Evolutionary conservation across 2,329 filamentous ascomycete species (phyloP).

Genomic region (Aspergillus clavatus): DNA sequence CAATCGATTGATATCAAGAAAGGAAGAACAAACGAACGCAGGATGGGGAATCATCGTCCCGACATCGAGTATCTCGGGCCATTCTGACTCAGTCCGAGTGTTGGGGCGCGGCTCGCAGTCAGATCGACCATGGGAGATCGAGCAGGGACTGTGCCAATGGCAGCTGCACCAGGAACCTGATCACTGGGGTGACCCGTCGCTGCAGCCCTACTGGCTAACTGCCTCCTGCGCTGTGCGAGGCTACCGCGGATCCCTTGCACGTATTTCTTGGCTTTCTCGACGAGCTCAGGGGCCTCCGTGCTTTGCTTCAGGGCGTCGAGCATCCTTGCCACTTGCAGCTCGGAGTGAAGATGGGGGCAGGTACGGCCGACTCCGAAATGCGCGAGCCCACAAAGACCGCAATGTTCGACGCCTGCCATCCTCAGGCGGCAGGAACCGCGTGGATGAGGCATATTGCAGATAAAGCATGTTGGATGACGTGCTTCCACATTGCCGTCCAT

Average conservation of each 20-base stretch:
- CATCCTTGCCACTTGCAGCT: conserved; percentile 61
- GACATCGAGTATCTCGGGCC: background rate
- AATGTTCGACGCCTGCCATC: conserved; percentile 55
- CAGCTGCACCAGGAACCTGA: background rate
- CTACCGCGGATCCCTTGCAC: conserved; percentile 53
- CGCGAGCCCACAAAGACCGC: conserved; percentile 59
- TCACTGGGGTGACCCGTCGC: conserved; percentile 2
- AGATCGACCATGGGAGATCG: conserved; percentile 4
- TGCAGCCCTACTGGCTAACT: conserved; percentile 15
- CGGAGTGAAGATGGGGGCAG: conserved; percentile 60
- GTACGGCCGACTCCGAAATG: conserved; percentile 54
- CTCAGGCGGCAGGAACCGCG: conserved; percentile 59
- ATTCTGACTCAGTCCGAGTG: background rate
- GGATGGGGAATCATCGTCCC: background rate
- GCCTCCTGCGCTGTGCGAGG: conserved; percentile 50
- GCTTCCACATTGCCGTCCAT: conserved; percentile 19
- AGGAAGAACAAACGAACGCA: no score
- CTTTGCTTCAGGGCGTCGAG: conserved; percentile 58
- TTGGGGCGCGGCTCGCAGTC: background rate
- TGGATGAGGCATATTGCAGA: conserved; percentile 52
- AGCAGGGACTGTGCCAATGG: background rate
- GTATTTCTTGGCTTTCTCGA: conserved; percentile 54
- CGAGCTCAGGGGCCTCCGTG: conserved; percentile 50
- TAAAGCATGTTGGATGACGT: conserved; percentile 41
- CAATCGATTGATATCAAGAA: no score